Base-by-base conservation (phyloP, 352 stramenopile species). In the Globisporangium alternatum region DNA sequence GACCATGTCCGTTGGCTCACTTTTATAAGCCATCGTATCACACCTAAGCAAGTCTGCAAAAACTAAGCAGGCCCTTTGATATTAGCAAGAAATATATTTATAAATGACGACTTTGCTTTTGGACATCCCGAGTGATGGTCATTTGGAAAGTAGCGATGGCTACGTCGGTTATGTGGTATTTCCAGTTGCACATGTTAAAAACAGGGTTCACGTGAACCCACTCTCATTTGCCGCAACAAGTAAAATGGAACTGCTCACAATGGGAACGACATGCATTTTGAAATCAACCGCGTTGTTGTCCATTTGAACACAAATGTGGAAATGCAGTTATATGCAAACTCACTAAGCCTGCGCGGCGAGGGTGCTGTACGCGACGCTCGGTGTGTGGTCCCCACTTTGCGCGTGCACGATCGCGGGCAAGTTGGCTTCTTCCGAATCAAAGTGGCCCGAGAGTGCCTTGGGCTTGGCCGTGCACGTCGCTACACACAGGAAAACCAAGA, bases 401-500 rank as follows among this genome's bases (percentile, higher is more conserved):
- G 51, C 37, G 21, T 52, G 53, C 53, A 62, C 47, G 31, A 62
- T 44, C 21, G 25, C 33, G 25, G 47, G 35, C 44, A 48, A 52
- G 54, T 60, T 62, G 64, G 76, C 54, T 22, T 67, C 57, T 58
- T 56, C 5, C 12, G 55, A 47, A 55, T 66, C 28, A 31, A 30
- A 33, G 43, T 17, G 49, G 5, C 35, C 44, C 8, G 22, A 7
- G n/a, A 52, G 17, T 1, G 33, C 43, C 60, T 48, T 53, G 66
- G 44, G 31, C 72, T 77, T 31, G 12, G 15, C n/a, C 2, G 64
- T 52, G 21, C 30, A 54, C 21, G 62, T 59, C 22, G 47, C 54
- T 1, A 68, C 62, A 37, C 61, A 31, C 53, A 71, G 65, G 53
- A 87, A 89, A 17, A 75, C 45, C 30, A 66, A 22, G 10, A 68